Conservation (phyloP, 2,329 filamentous ascomycete species). For the Ascochyta viciae-villosae region DNA sequence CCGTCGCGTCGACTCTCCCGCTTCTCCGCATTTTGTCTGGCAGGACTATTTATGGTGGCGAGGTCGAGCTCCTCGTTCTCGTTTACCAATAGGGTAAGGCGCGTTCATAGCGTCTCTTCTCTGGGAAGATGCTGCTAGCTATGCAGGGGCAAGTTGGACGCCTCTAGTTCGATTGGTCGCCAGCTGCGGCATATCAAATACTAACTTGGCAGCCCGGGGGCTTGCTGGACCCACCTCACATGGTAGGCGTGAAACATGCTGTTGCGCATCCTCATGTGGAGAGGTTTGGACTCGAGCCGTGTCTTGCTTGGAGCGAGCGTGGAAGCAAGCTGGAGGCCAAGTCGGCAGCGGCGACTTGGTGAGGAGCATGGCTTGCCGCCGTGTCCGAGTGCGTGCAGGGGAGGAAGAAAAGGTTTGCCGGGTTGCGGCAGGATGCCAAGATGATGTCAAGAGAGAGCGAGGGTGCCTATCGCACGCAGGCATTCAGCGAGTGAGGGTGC, state of each 20-base stretch:
- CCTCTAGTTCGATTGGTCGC: conserved; percentile 32
- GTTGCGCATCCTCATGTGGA: conserved; percentile 35
- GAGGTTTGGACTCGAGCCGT: conserved; percentile 19
- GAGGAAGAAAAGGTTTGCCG: conserved; percentile 19
- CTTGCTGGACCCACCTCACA: conserved; percentile 29
- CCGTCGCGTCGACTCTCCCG: conserved; percentile 28
- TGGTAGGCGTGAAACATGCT: conserved; percentile 36
- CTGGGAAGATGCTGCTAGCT: conserved; percentile 26
- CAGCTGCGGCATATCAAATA: conserved; percentile 38
- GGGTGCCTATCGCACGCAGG: conserved; percentile 28
- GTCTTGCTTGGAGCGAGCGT: conserved; percentile 10
- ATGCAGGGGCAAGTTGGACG: conserved; percentile 34
- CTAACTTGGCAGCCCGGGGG: conserved; percentile 23
- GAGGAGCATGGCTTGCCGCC: background rate
- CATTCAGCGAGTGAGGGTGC: conserved; percentile 21
- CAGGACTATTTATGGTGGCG: conserved; percentile 45
- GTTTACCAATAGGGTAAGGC: conserved; percentile 29
- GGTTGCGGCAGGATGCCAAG: conserved; percentile 33
- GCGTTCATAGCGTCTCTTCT: conserved; percentile 22
- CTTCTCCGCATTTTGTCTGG: conserved; percentile 47
- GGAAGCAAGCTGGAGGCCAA: conserved; percentile 2
- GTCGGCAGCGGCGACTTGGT: conserved; percentile 3
- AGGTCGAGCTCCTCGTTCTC: conserved; percentile 31
- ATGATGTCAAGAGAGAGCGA: conserved; percentile 18
- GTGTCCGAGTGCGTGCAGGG: conserved; percentile 16